Evolutionary conservation across 805 yeast species (phyloP).

Genomic region (Myxozyma mucilagina): DNA sequence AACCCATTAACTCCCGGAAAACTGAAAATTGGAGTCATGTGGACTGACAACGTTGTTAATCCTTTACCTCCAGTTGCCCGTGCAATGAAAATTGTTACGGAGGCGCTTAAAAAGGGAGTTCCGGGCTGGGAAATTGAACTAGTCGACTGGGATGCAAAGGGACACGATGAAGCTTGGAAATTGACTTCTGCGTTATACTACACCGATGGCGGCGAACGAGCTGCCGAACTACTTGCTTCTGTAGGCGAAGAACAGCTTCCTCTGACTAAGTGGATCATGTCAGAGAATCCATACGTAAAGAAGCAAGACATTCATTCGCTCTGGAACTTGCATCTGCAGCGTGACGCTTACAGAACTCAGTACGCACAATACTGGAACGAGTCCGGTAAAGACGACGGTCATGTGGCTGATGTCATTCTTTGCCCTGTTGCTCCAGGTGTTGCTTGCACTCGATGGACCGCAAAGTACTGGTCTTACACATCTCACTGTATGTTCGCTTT

Average conservation of each 20-base stretch:
- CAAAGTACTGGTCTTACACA: constrained; percentile 80
- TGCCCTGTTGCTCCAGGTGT: constrained; percentile 69
- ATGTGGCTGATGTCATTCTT: constrained; percentile 57
- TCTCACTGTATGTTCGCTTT: constrained; percentile 46
- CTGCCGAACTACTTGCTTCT: constrained; percentile 51
- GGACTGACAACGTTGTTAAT: constrained; percentile 51
- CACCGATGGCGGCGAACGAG: constrained; percentile 67
- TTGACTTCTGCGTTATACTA: constrained; percentile 48
- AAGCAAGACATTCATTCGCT: constrained; percentile 31
- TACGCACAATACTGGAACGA: constrained; percentile 55
- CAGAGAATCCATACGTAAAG: constrained; percentile 47
- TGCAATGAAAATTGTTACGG: constrained; percentile 43
- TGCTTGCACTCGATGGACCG: constrained; percentile 65
- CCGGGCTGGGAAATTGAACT: constrained; percentile 41
- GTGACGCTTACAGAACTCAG: constrained; percentile 61
- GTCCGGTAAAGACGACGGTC: constrained; percentile 27
- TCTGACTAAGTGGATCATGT: constrained; percentile 54
- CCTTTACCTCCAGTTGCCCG: constrained; percentile 53
- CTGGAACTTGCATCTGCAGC: constrained; percentile 52
- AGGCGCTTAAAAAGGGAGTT: constrained; percentile 48
- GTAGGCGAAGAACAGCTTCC: constrained; percentile 72
- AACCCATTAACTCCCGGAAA: constrained; percentile 39
- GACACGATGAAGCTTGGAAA: constrained; percentile 37
- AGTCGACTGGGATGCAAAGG: constrained; percentile 34
- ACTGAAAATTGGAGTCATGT: constrained; percentile 51